These are phyloP conservation scores for Amniculicola lignicola DNA, from an alignment of 495 filamentous ascomycete species.

Conservation along the genomic window DNA sequence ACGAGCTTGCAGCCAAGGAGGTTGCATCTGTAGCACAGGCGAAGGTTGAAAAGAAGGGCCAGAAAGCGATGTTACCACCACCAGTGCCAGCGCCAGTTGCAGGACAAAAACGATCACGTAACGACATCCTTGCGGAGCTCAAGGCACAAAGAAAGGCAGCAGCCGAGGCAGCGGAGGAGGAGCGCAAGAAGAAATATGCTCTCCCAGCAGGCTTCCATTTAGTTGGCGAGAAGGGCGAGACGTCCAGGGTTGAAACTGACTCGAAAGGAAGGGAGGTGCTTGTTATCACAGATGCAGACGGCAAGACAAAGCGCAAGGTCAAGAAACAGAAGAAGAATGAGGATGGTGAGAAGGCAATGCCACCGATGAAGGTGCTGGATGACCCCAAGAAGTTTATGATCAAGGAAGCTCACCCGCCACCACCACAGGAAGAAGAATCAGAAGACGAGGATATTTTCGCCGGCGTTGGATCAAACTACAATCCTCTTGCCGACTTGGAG, in stretches of 20 bases:
- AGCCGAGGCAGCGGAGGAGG: constrained; percentile 54
- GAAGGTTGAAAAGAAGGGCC: constrained; percentile 71
- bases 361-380: constrained; percentile 25
- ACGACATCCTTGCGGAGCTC: constrained; percentile 79
- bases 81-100: constrained; percentile 54
- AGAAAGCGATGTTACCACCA: constrained; percentile 63
- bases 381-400: not conserved
- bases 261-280: constrained; percentile 75
- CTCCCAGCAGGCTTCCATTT: constrained; percentile 80
- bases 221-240: constrained; percentile 62
- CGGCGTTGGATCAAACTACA: constrained; percentile 79
- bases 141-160: constrained; percentile 65
- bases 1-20: constrained; percentile 65
- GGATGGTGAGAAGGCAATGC: not conserved
- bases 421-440: constrained; percentile 57
- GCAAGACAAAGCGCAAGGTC: constrained; percentile 83
- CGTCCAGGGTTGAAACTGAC: constrained; percentile 72
- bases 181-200: constrained; percentile 48
- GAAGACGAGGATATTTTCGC: constrained; percentile 77
- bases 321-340: constrained; percentile 49
- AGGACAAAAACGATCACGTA: constrained; percentile 68
- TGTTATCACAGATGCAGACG: constrained; percentile 80
- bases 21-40: constrained; percentile 55
- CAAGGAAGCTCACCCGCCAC: constrained; percentile 4
- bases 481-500: constrained; percentile 74